Evolutionary conservation across 2,329 filamentous ascomycete genomes (phyloP).

Genomic region (Penicillium vulpinum): DNA sequence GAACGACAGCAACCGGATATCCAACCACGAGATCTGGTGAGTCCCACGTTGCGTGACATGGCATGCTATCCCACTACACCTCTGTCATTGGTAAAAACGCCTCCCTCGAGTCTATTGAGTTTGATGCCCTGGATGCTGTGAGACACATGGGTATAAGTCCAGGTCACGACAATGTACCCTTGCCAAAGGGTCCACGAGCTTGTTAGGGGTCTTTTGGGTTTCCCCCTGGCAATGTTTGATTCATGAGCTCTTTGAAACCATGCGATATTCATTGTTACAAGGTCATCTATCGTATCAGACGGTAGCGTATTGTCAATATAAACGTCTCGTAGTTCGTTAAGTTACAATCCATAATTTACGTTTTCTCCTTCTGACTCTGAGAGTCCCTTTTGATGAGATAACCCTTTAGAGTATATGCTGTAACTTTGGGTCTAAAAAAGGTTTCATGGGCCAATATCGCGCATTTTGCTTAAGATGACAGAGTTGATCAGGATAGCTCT

Average conservation of each 20-base stretch:
- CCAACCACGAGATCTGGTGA: not conserved
- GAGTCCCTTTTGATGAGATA: not conserved
- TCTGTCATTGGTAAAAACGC: not conserved
- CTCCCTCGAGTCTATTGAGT: not conserved
- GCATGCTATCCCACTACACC: not conserved
- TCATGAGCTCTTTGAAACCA: no score
- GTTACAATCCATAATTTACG: not conserved
- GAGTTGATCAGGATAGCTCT: no score
- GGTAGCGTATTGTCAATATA: not conserved
- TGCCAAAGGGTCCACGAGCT: not conserved
- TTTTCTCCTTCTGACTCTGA: not conserved
- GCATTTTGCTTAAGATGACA: not conserved
- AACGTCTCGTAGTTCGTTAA: not conserved
- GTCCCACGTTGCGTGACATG: not conserved
- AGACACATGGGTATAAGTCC: not conserved
- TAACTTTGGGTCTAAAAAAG: no score
- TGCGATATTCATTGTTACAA: not conserved
- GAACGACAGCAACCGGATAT: not conserved
- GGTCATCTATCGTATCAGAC: not conserved
- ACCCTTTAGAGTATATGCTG: no score
- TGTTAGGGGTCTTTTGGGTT: not conserved
- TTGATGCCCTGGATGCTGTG: not conserved
- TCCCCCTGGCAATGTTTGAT: not conserved
- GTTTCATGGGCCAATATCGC: not conserved
- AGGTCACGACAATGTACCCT: not conserved